A percentile compares a stretch with the other conserved stretches of the same genome.
phyloP scores from a whole-genome alignment of 371 early-diverging fungal species.

The Rhizopus delemar region DNA sequence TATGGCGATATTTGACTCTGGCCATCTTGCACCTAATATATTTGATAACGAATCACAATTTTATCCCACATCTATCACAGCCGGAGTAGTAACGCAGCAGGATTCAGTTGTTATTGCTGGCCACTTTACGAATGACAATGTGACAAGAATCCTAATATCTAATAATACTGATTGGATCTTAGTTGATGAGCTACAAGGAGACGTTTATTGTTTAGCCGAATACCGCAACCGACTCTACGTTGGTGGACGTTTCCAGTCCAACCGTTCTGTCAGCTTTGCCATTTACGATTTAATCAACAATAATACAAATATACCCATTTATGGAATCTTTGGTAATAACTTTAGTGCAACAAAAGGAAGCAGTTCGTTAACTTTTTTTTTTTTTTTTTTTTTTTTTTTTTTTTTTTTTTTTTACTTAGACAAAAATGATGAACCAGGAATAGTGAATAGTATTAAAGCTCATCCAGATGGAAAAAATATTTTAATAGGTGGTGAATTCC shows the following conservation, averaged over 20 bases:
- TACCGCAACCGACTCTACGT: slow-evolving; percentile 30
- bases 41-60: neutral
- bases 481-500: slow-evolving; percentile 57
- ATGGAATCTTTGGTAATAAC: slow-evolving; percentile 27
- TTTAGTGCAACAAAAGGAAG: neutral
- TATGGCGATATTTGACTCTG: slow-evolving; percentile 9
- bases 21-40: neutral
- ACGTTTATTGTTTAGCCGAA: slow-evolving; percentile 23
- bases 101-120: neutral
- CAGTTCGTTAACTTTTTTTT: neutral
- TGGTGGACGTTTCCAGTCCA: slow-evolving; percentile 33
- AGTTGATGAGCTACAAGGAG: slow-evolving; percentile 30
- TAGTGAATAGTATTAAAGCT: slow-evolving; percentile 44
- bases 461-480: slow-evolving; percentile 33
- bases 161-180: slow-evolving; percentile 25
- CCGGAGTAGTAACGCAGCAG: slow-evolving; percentile 5
- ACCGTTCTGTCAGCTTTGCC: slow-evolving; percentile 30
- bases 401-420: slow-evolving; percentile 2
- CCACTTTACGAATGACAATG: neutral
- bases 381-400: neutral
- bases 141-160: slow-evolving; percentile 23
- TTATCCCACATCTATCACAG: slow-evolving; percentile 1
- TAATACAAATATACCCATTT: slow-evolving; percentile 9
- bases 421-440: slow-evolving; percentile 22
- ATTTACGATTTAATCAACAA: slow-evolving; percentile 29